Conservation (phyloP, 1,284 basidiomycete genomes). For the Phenoliferia sp. region DNA sequence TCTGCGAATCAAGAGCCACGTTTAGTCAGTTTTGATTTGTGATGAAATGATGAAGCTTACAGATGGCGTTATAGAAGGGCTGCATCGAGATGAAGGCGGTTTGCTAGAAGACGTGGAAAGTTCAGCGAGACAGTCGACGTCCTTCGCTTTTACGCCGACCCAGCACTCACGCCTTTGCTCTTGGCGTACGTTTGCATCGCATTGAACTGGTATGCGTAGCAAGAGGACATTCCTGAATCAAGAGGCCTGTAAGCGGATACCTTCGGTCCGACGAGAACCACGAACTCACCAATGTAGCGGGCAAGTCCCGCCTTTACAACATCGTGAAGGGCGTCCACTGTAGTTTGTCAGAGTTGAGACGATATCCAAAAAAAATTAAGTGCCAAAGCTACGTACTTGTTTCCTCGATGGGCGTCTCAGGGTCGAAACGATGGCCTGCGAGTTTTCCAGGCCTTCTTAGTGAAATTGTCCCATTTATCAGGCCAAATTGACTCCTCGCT, state of each 20-base stretch:
- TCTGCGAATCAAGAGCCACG: neutral
- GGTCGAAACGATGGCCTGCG: slow-evolving; percentile 55
- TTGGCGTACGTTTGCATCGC: slow-evolving; percentile 59
- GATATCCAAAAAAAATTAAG: neutral
- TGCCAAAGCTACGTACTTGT: slow-evolving; percentile 25
- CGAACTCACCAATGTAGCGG: slow-evolving; percentile 62
- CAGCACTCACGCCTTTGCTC: slow-evolving; percentile 1
- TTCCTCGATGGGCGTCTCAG: slow-evolving; percentile 54
- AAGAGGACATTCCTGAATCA: slow-evolving; percentile 50
- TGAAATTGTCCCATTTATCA: no score
- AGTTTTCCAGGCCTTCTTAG: neutral
- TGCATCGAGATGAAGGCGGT: slow-evolving; percentile 47
- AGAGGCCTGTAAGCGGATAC: neutral
- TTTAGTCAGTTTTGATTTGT: neutral
- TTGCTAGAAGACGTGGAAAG: neutral
- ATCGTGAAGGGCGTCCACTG: slow-evolving; percentile 62
- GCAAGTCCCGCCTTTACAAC: slow-evolving; percentile 58
- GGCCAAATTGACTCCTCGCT: neutral
- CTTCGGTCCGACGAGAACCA: slow-evolving; percentile 46
- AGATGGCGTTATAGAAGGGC: slow-evolving; percentile 34
- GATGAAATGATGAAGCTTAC: no score
- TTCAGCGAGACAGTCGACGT: neutral
- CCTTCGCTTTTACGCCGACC: neutral
- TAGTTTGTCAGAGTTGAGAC: no score
- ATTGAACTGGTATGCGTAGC: slow-evolving; percentile 46